Evolutionary conservation across 345 rosid species (phyloP), one percentile per base, ranked within the genome.

Genomic region (Carallia pectinifolia): DNA sequence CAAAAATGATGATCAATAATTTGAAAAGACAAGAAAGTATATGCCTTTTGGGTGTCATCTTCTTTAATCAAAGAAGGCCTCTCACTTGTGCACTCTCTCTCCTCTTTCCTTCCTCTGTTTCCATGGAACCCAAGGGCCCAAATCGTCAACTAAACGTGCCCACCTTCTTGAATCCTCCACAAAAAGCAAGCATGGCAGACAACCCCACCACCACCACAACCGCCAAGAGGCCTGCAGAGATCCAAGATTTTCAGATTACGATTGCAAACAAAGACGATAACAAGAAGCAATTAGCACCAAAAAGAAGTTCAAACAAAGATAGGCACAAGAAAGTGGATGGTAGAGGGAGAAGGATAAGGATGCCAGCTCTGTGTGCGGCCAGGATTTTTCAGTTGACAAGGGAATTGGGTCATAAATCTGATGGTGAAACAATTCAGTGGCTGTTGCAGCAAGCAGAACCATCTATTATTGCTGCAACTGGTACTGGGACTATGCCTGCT

Each of bases 391-490:
- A 93, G 58, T 80, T 93, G 78, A 93, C 98, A 29, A 87, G 94
- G 66, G 98, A 93, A 82, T 83, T 93, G 84, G 97, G 92, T 74
- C 94, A 91, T 71, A 93, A 93, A 85, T 93, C 98, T 1, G 98
- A 93, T 71, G 98, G 98, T 4, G 97, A 93, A 74, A 93, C 98
- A 38, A 93, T 93, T 39, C 96, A 89, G 80, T 93, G 98, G 98
- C 75, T 93, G 30, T 82, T 93, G 38, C 96, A 93, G 53, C 97
- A 93, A 68, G 91, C 98, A 4, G 98, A 93, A 66, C 94, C 94
- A 5, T 91, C 98, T 0, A 93, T 93, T 50, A 85, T 93, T 47
- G 94, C 97, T 29, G 91, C 91, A 37, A 93, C 98, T 0, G 98
- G 98, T 33, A 85, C 86, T 34, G 98, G 98, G 33, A 93, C 98